Base-by-base conservation (phyloP, 306 rosid genomes). In the Trichosanthes truncata region DNA sequence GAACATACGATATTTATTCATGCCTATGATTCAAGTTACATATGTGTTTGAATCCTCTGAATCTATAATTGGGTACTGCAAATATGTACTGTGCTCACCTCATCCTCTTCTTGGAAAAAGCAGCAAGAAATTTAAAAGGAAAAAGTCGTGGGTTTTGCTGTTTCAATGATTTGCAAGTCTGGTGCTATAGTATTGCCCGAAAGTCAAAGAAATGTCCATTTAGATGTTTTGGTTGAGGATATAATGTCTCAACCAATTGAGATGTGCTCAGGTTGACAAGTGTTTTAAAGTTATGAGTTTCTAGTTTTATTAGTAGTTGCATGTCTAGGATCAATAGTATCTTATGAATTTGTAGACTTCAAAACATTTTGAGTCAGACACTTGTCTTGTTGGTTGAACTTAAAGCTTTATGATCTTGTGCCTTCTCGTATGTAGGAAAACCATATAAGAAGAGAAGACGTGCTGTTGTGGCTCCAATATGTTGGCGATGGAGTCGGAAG, bases 401-500 rank as follows among this genome's bases (percentile, higher is more conserved):
- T 63, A 3, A 63, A 11, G 43, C 43, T 62, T 62, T 63, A 72
- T 25, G 77, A 14, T 68, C 8, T 2, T n/a, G 3, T 11, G 51
- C 35, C 3, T 46, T 15, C 57, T 43, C 7, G 0, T 74, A 26
- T 48, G 78, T 45, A 74, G 78, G 61, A 25, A 74, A 74, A 74
- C 60, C 78, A 49, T 4, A 41, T 29, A 74, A 74, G 57, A 29
- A 74, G 78, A 74, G 61, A 74, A 31, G 45, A 74, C 78, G 41
- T 0, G 8, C 1, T 29, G 78, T 49, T 1, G 10, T 51, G 78
- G 83, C 85, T 11, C 87, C 83, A 1, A 17, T 66, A 23, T 76
- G 72, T 76, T 86, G 87, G 89, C 84, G 60, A 76, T 76, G 82
- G 83, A 84, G 89, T 15, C 80, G 82, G 45, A 86, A 81, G 68